Evolutionary conservation across 2,329 filamentous ascomycete species (phyloP).

Genomic region (Colletotrichum magnum): DNA sequence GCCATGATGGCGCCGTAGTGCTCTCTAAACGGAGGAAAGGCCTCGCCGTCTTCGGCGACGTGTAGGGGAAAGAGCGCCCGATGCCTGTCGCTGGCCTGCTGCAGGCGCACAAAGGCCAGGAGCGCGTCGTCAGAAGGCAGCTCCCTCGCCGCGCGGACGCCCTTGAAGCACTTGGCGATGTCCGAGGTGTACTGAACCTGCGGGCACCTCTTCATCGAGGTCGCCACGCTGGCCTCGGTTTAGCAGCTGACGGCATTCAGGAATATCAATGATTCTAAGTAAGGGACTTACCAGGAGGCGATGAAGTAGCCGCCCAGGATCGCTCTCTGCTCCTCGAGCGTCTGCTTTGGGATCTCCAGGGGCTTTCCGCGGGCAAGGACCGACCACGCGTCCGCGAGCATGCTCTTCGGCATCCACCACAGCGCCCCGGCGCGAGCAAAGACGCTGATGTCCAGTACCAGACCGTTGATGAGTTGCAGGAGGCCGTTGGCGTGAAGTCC

Average conservation of each 20-base stretch:
- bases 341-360: slow-evolving; percentile 44
- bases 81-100: slow-evolving; percentile 50
- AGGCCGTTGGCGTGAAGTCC: slow-evolving; percentile 54
- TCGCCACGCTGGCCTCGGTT: slow-evolving; percentile 41
- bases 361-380: slow-evolving; percentile 42
- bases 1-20: slow-evolving; percentile 52
- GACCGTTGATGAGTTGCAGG: slow-evolving; percentile 54
- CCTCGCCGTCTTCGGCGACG: slow-evolving; percentile 29
- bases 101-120: slow-evolving; percentile 51
- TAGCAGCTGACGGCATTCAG: background rate
- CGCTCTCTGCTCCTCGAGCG: slow-evolving; percentile 55
- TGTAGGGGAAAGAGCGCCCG: slow-evolving; percentile 46
- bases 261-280: background rate
- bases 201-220: slow-evolving; percentile 50
- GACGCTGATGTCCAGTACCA: slow-evolving; percentile 56
- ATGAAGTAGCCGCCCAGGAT: slow-evolving; percentile 58
- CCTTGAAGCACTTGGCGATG: slow-evolving; percentile 52
- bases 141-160: slow-evolving; percentile 43
- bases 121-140: slow-evolving; percentile 43
- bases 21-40: slow-evolving; percentile 42
- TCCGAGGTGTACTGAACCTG: slow-evolving; percentile 51
- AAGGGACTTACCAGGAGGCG: slow-evolving; percentile 48
- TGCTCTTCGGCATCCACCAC: slow-evolving; percentile 44
- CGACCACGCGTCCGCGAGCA: slow-evolving; percentile 52
- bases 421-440: slow-evolving; percentile 43